Percentiles rank a stretch among this genome's conserved stretches.
Conservation (phyloP, 805 yeast species). For the Saturnispora sekii region DNA sequence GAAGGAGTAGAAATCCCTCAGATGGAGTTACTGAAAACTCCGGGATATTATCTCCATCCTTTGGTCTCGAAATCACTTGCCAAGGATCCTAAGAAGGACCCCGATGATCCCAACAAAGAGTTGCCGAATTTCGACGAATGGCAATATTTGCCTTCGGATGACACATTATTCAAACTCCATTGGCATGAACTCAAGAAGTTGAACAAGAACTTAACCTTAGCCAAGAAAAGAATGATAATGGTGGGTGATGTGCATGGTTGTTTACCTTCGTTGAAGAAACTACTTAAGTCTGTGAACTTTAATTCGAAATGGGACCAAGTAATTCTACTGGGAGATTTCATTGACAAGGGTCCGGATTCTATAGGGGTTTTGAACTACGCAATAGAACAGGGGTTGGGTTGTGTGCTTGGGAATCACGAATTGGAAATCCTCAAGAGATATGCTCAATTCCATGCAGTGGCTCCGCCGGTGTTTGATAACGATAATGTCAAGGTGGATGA, state of each 20-base stretch:
- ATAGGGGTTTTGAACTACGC: constrained; percentile 58
- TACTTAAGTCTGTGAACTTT: constrained; percentile 43
- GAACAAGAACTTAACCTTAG: constrained; percentile 4
- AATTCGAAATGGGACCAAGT: constrained; percentile 44
- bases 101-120: constrained; percentile 21
- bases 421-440: constrained; percentile 58
- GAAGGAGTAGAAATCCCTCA: constrained; percentile 22
- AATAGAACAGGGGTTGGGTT: constrained; percentile 47
- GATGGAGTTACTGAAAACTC: constrained; percentile 17
- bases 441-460: constrained; percentile 45
- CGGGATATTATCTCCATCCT: constrained; percentile 24
- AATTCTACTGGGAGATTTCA: constrained; percentile 73
- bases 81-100: constrained; percentile 9
- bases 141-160: constrained; percentile 12
- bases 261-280: constrained; percentile 39
- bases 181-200: constrained; percentile 11
- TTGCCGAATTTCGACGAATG: constrained; percentile 20
- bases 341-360: constrained; percentile 77
- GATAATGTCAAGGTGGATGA: constrained; percentile 13
- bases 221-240: constrained; percentile 46
- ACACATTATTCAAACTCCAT: constrained; percentile 17
- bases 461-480: constrained; percentile 14
- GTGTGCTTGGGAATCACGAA: constrained; percentile 89
- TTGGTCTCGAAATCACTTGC: constrained; percentile 12
- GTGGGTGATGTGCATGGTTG: constrained; percentile 90